These are phyloP conservation scores for Lunularia cruciata DNA, from an alignment of 225 moss, liverwort and hornwort species.

Conservation along the genomic window DNA sequence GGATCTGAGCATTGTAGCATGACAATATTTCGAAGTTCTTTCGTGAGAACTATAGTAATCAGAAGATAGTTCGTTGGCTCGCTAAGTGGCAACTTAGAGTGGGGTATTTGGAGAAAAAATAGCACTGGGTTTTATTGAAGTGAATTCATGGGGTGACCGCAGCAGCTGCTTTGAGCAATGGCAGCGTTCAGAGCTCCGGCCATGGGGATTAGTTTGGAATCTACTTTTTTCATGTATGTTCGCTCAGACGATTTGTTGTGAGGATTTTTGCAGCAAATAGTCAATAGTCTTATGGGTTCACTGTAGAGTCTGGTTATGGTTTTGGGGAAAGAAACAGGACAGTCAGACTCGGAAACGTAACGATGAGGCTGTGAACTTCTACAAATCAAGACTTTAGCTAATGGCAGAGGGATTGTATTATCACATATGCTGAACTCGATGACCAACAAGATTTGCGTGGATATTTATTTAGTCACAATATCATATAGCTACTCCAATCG, in stretches of 20 bases:
- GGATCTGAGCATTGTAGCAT: too few species aligned
- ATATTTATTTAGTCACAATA: slow-evolving; percentile 92
- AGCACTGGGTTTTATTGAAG: too few species aligned
- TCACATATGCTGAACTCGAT: slow-evolving; percentile 85
- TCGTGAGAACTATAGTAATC: too few species aligned
- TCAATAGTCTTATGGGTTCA: background rate
- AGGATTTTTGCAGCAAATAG: slow-evolving; percentile 4
- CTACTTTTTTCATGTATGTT: slow-evolving; percentile 3
- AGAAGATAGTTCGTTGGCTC: too few species aligned
- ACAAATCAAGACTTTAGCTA: slow-evolving; percentile 83
- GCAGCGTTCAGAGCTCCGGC: background rate
- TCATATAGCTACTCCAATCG: slow-evolving; percentile 94
- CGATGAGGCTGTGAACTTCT: slow-evolving; percentile 57
- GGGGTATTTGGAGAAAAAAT: too few species aligned
- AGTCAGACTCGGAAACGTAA: slow-evolving; percentile 33
- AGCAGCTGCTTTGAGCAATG: slow-evolving; percentile 5
- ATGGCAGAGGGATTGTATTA: slow-evolving; percentile 93
- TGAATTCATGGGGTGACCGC: slow-evolving; percentile 9
- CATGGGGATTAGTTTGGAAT: slow-evolving; percentile 30
- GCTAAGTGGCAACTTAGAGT: too few species aligned
- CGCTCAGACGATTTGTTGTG: background rate
- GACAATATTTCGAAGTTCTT: too few species aligned
- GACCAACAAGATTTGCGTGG: slow-evolving; percentile 97
- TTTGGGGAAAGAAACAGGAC: slow-evolving; percentile 16
- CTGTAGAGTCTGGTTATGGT: slow-evolving; percentile 20